A percentile compares a stretch with the other conserved stretches of the same genome.
These are phyloP conservation scores for Coniochaeta pulveracea DNA, from an alignment of 2,329 filamentous ascomycete species.

Conservation along the genomic window DNA sequence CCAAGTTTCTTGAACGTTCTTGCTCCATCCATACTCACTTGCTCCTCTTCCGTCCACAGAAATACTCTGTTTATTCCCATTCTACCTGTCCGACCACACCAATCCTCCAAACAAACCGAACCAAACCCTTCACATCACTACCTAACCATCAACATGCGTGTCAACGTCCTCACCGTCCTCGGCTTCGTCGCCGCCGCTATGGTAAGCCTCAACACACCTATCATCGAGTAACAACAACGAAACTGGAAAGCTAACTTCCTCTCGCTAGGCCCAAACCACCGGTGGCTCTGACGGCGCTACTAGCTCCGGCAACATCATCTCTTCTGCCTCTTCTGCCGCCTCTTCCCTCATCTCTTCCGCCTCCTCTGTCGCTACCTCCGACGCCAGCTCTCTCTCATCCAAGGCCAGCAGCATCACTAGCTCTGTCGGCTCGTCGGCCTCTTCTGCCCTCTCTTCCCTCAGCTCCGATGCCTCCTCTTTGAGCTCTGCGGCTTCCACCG, in stretches of 20 bases:
- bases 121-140: slow-evolving; percentile 1
- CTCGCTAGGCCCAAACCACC: slow-evolving; percentile 12
- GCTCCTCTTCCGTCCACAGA: too few species aligned
- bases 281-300: slow-evolving; percentile 3
- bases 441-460: slow-evolving; percentile 13
- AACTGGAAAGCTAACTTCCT: too few species aligned
- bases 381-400: slow-evolving; percentile 10
- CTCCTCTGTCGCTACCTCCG: slow-evolving; percentile 13
- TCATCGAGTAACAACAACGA: too few species aligned
- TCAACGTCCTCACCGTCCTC: slow-evolving; percentile 25
- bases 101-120: slow-evolving; percentile 3
- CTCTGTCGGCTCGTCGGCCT: slow-evolving; percentile 6
- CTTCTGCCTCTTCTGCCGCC: slow-evolving; percentile 4
- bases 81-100: slow-evolving; percentile 1
- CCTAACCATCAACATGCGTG: slow-evolving; percentile 27
- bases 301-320: slow-evolving; percentile 6
- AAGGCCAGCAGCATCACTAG: slow-evolving; percentile 7
- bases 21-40: background rate
- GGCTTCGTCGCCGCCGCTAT: slow-evolving; percentile 15
- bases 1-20: too few species aligned
- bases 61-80: background rate
- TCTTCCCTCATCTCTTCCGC: slow-evolving; percentile 7
- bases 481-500: slow-evolving; percentile 16
- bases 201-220: slow-evolving; percentile 13
- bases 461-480: slow-evolving; percentile 15